Base-by-base conservation (phyloP, 2,329 filamentous ascomycete genomes). In the Onygenales sp. region DNA sequence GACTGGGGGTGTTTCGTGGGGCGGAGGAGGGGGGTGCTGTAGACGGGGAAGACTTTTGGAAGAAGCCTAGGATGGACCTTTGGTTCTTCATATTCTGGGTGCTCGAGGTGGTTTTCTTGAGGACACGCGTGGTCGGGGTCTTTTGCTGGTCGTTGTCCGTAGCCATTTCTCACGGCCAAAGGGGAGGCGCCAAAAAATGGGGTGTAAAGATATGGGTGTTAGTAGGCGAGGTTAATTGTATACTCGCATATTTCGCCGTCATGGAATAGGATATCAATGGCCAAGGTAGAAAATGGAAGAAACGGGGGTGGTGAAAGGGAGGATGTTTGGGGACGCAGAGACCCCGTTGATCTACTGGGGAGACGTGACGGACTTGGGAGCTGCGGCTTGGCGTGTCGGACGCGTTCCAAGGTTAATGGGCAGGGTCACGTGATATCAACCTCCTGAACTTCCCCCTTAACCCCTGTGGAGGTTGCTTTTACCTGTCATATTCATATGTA, bases 1-100 rank as follows among this genome's bases (percentile, higher is more conserved):
- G 42, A n/a, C 39, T 46, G 10, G 60, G 62, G 45, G 59, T 56
- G 21, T 39, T 48, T 33, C 37, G 52, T 36, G 62, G 60, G 21
- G 59, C 54, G 36, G 53, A 58, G 1, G 67, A 65, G 57, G 64
- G 65, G 46, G 55, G 37, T 36, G 56, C 46, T 11, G 76, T 75
- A 31, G 76, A 73, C 14, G 74, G 74, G 11, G 76, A 70, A 2
- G 75, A 73, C 53, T 73, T 89, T 59, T 85, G 78, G 64, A 92
- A 92, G 77, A 93, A 93, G 43, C 86, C 86, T 37, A 89, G 74
- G 55, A 93, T 89, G 51, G 85, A 87, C 66, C 77, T 78, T 65
- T 88, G 84, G 62, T 81, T 83, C 63, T 83, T 83, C 67, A 70
- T 72, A 44, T 71, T 71, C 58, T 71, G 68, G 9, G 68, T 67